Conservation (phyloP, 805 yeast genomes). For the Lachancea nothofagi region DNA sequence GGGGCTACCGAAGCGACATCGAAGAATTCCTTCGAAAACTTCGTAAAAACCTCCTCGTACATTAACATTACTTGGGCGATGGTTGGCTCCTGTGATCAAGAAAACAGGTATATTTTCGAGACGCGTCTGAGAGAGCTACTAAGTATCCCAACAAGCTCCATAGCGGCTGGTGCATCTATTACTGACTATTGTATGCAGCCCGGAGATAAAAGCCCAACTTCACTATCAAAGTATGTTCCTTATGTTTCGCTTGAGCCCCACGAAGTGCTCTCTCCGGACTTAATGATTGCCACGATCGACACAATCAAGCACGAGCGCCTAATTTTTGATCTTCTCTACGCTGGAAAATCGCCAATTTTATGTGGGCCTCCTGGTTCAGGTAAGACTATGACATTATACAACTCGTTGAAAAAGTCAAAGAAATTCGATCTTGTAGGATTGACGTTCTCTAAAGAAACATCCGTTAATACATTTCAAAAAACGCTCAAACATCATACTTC, state of each 20-base stretch:
- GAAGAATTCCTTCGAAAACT: neutral
- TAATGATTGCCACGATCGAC: slow-evolving; percentile 74
- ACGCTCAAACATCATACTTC: slow-evolving; percentile 70
- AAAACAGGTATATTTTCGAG: slow-evolving; percentile 5
- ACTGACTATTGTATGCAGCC: slow-evolving; percentile 42
- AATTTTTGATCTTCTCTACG: slow-evolving; percentile 50
- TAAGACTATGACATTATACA: slow-evolving; percentile 83
- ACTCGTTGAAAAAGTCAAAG: slow-evolving; percentile 55
- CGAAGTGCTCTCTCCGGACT: slow-evolving; percentile 53
- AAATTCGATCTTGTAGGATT: slow-evolving; percentile 57
- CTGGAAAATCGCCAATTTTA: slow-evolving; percentile 56
- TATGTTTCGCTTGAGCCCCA: slow-evolving; percentile 47
- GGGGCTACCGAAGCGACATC: neutral
- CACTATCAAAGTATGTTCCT: slow-evolving; percentile 39
- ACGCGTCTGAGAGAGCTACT: neutral
- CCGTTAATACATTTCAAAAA: slow-evolving; percentile 53
- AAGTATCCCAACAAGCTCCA: neutral
- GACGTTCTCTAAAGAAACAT: slow-evolving; percentile 79
- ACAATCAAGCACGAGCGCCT: slow-evolving; percentile 62
- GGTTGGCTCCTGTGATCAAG: slow-evolving; percentile 8
- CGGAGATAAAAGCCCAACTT: slow-evolving; percentile 44
- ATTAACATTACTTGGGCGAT: slow-evolving; percentile 8
- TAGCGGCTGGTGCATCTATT: slow-evolving; percentile 17
- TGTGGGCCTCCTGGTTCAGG: slow-evolving; percentile 99
- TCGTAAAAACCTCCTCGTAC: neutral